Evolutionary conservation across 2,329 filamentous ascomycete genomes (phyloP).

Genomic region (Ophiobolus disseminans): DNA sequence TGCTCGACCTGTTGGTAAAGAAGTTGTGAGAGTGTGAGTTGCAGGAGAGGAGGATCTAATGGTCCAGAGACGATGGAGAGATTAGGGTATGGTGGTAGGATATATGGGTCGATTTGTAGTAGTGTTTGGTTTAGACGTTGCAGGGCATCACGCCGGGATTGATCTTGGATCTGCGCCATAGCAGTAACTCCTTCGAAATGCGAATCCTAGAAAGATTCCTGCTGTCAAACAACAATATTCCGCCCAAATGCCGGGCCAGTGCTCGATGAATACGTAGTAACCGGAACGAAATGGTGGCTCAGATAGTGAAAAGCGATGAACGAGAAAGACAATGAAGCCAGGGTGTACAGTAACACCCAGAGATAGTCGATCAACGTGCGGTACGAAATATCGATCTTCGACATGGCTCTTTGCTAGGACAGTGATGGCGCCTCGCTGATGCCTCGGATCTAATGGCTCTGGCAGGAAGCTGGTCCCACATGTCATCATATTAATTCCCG

Average conservation of each 20-base stretch:
- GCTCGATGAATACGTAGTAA: constrained; percentile 11
- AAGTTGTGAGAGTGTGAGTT: constrained; percentile 75
- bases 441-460: constrained; percentile 42
- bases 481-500: constrained; percentile 9
- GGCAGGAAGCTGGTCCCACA: constrained; percentile 4
- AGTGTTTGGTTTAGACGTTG: constrained; percentile 48
- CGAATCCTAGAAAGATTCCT: not conserved
- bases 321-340: constrained; percentile 23
- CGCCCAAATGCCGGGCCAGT: not conserved
- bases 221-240: not conserved
- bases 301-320: constrained; percentile 21
- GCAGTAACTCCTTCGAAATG: not conserved
- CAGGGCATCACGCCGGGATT: constrained; percentile 36
- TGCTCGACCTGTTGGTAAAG: constrained; percentile 73
- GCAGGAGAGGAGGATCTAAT: constrained; percentile 71
- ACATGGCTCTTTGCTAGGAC: constrained; percentile 11
- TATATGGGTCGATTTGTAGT: constrained; percentile 47
- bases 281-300: constrained; percentile 13
- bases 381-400: constrained; percentile 14
- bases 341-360: constrained; percentile 27
- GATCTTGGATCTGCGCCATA: constrained; percentile 39
- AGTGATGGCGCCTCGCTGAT: constrained; percentile 35
- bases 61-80: constrained; percentile 71
- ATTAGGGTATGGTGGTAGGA: constrained; percentile 48
- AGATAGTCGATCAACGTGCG: constrained; percentile 21